Percentiles rank a stretch among this genome's conserved stretches.
Evolutionary conservation across 1,139 yeast species (phyloP).

Genomic region (Blastobotrys proliferans): DNA sequence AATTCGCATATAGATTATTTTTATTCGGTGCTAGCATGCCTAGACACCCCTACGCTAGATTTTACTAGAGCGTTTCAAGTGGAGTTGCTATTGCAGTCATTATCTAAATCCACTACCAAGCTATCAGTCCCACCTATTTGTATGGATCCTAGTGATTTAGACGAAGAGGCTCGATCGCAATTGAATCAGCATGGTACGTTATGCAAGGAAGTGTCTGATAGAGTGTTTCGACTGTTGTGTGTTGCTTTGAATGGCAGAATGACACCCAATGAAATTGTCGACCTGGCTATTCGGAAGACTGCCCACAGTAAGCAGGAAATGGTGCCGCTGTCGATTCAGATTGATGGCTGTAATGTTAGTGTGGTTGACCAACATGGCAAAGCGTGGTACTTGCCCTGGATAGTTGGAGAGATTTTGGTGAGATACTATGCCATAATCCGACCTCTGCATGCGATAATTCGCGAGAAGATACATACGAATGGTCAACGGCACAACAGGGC

Average conservation of each 20-base stretch:
- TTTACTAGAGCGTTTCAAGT: neutral
- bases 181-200: neutral
- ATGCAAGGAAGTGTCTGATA: neutral
- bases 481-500: neutral
- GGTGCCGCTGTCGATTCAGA: neutral
- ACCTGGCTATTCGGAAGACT: neutral
- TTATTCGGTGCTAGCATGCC: neutral
- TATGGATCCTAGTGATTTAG: neutral
- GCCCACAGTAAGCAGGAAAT: neutral
- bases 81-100: neutral
- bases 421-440: constrained; percentile 6
- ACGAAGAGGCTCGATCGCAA: neutral
- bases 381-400: constrained; percentile 8
- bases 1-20: neutral
- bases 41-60: neutral
- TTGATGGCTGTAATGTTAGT: neutral
- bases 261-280: neutral
- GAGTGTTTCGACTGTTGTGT: neutral
- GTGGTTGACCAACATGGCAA: neutral
- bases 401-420: constrained; percentile 8
- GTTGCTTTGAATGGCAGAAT: neutral
- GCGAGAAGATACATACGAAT: neutral
- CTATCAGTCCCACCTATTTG: neutral
- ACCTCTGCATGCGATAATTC: no score
- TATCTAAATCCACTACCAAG: neutral